phyloP scores from a whole-genome alignment of 805 yeast genomes.

The Saturnispora serradocipensis region DNA sequence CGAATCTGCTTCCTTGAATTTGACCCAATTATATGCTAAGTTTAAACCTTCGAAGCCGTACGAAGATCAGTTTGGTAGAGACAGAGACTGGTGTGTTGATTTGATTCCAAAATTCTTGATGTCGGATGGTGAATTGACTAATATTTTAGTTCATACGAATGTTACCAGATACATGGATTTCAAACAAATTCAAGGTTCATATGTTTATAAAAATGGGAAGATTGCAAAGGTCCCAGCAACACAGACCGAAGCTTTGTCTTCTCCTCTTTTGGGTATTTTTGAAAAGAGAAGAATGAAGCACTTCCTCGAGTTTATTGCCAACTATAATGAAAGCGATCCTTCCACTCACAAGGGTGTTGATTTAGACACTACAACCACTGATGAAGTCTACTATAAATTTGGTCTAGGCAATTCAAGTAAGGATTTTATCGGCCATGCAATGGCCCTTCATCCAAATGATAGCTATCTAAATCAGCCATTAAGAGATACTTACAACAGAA shows the following conservation, averaged over 20 bases:
- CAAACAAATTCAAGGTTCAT: slow-evolving; percentile 93
- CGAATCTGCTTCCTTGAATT: slow-evolving; percentile 76
- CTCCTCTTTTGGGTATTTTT: slow-evolving; percentile 90
- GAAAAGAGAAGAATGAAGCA: slow-evolving; percentile 93
- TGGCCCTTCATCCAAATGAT: slow-evolving; percentile 95
- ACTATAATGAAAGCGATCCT: slow-evolving; percentile 67
- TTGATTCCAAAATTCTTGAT: slow-evolving; percentile 92
- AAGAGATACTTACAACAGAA: slow-evolving; percentile 81
- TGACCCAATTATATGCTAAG: slow-evolving; percentile 65
- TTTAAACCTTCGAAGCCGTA: slow-evolving; percentile 77
- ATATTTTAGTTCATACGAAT: slow-evolving; percentile 89
- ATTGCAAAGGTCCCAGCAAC: slow-evolving; percentile 93
- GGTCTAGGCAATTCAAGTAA: slow-evolving; percentile 90
- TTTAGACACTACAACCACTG: slow-evolving; percentile 83
- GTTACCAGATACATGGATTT: slow-evolving; percentile 94
- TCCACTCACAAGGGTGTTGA: slow-evolving; percentile 81
- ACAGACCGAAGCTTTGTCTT: slow-evolving; percentile 81
- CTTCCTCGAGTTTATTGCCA: slow-evolving; percentile 80
- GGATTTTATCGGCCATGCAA: slow-evolving; percentile 96
- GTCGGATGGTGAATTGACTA: slow-evolving; percentile 97
- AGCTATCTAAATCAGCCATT: slow-evolving; percentile 84
- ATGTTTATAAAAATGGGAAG: slow-evolving; percentile 81
- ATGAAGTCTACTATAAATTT: slow-evolving; percentile 78
- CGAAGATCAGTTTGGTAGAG: slow-evolving; percentile 70
- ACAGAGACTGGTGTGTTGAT: slow-evolving; percentile 97